Percentiles rank a stretch among this genome's conserved stretches.
These are phyloP conservation scores for Aspergillus panamensis DNA, from an alignment of 495 filamentous ascomycete genomes.

Conservation along the genomic window DNA sequence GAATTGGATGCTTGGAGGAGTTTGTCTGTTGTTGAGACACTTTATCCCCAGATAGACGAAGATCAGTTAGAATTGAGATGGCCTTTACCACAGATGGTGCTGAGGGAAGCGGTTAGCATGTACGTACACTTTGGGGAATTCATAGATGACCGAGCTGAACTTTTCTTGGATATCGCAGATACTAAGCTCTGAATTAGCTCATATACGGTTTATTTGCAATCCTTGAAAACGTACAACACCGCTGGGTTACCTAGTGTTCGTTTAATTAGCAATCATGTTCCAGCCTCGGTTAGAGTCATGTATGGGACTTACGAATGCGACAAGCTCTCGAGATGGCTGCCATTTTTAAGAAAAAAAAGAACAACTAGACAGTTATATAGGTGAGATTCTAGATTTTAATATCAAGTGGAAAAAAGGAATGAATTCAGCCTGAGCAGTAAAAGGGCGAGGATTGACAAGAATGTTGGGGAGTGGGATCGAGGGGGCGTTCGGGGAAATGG, in stretches of 20 bases:
- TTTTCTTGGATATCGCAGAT: conserved; percentile 96
- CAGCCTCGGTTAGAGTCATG: not conserved
- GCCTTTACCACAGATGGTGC: not conserved
- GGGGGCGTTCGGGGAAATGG: too few species aligned
- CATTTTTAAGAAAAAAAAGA: conserved; percentile 23
- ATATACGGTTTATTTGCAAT: not conserved
- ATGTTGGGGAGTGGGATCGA: too few species aligned
- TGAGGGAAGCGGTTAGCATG: not conserved
- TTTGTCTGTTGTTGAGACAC: conserved; percentile 40
- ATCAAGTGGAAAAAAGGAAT: too few species aligned
- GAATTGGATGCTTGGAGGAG: conserved; percentile 46
- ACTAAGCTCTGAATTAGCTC: conserved; percentile 44
- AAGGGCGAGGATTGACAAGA: too few species aligned
- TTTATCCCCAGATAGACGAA: not conserved
- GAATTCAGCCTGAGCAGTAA: too few species aligned
- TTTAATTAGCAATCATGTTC: conserved; percentile 19
- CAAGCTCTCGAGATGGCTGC: conserved; percentile 28
- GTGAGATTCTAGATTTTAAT: too few species aligned
- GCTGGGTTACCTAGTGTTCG: conserved; percentile 56
- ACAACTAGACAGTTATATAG: too few species aligned
- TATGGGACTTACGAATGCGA: conserved; percentile 35
- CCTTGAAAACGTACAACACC: conserved; percentile 54
- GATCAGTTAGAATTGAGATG: conserved; percentile 1
- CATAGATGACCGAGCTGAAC: conserved; percentile 76
- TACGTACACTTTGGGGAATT: conserved; percentile 73